Evolutionary conservation across 2,329 filamentous ascomycete species (phyloP).

Genomic region (Beauveria medogensis): DNA sequence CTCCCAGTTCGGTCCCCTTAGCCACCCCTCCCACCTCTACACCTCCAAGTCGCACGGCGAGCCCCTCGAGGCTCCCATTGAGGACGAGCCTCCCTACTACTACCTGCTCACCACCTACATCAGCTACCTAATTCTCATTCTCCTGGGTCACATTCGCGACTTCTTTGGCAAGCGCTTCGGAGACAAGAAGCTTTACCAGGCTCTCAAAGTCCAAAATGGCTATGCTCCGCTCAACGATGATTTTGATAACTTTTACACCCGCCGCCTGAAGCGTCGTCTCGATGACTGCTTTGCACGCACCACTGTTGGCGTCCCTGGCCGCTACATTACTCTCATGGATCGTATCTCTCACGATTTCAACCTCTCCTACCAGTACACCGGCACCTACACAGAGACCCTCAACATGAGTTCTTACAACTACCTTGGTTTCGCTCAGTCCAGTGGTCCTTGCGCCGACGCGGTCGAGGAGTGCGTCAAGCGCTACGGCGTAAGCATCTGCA

Average conservation of each 20-base stretch:
- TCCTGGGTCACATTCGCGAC: slow-evolving; percentile 90
- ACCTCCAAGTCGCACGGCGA: slow-evolving; percentile 79
- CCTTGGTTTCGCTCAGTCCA: slow-evolving; percentile 93
- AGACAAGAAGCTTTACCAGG: slow-evolving; percentile 70
- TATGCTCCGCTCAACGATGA: slow-evolving; percentile 95
- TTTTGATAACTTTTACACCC: slow-evolving; percentile 97
- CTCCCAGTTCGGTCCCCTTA: slow-evolving; percentile 84
- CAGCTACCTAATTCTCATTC: slow-evolving; percentile 91
- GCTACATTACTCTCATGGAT: slow-evolving; percentile 88
- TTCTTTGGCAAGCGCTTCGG: slow-evolving; percentile 97
- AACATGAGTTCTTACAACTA: slow-evolving; percentile 99
- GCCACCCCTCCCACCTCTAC: slow-evolving; percentile 75
- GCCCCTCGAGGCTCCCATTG: slow-evolving; percentile 71
- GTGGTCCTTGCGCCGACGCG: slow-evolving; percentile 89
- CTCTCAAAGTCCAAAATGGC: slow-evolving; percentile 74
- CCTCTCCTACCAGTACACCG: slow-evolving; percentile 78
- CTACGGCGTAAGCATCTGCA: slow-evolving; percentile 76
- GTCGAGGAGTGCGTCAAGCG: slow-evolving; percentile 79
- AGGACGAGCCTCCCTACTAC: slow-evolving; percentile 95
- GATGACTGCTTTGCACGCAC: slow-evolving; percentile 95
- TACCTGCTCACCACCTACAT: slow-evolving; percentile 97
- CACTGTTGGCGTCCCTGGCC: slow-evolving; percentile 85
- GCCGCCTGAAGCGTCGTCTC: slow-evolving; percentile 84
- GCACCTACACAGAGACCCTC: slow-evolving; percentile 85
- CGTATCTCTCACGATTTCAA: slow-evolving; percentile 89